These are phyloP conservation scores for Ascochyta clinopodiicola DNA, from an alignment of 2,329 filamentous ascomycete genomes.

Conservation along the genomic window DNA sequence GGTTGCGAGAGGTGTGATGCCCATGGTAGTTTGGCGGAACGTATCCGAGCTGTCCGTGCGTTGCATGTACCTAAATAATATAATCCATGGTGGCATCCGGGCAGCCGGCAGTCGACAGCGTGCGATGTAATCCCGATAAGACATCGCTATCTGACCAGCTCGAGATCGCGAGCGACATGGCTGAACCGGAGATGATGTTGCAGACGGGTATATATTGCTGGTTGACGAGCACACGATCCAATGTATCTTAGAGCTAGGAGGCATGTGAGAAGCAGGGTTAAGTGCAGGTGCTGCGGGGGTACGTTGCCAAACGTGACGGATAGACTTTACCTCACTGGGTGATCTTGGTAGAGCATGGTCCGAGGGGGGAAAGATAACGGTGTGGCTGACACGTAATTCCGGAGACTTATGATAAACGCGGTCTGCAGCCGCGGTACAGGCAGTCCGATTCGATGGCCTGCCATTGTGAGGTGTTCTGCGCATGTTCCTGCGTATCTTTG, in stretches of 20 bases:
- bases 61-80: not conserved
- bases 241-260: not conserved
- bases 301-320: constrained; percentile 3
- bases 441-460: not conserved
- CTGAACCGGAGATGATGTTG: constrained; percentile 1
- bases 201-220: not conserved
- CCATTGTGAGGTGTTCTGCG: constrained; percentile 1
- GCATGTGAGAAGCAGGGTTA: constrained; percentile 2
- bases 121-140: constrained; percentile 6
- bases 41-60: constrained; percentile 1
- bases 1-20: not conserved
- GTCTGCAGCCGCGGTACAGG: not conserved
- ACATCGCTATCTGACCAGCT: not conserved
- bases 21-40: not conserved
- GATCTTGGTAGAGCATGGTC: constrained; percentile 11
- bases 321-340: constrained; percentile 7
- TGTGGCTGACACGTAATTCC: constrained; percentile 26
- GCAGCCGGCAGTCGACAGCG: not conserved
- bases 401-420: constrained; percentile 11
- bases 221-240: not conserved
- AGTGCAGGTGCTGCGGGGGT: constrained; percentile 5
- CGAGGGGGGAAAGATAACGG: constrained; percentile 24
- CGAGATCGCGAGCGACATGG: not conserved
- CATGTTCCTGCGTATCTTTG: not conserved
- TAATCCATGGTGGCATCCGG: not conserved